A percentile compares a stretch with the other conserved stretches of the same genome.
Conservation (phyloP, 495 filamentous ascomycete genomes). For the Cercophora sp. region DNA sequence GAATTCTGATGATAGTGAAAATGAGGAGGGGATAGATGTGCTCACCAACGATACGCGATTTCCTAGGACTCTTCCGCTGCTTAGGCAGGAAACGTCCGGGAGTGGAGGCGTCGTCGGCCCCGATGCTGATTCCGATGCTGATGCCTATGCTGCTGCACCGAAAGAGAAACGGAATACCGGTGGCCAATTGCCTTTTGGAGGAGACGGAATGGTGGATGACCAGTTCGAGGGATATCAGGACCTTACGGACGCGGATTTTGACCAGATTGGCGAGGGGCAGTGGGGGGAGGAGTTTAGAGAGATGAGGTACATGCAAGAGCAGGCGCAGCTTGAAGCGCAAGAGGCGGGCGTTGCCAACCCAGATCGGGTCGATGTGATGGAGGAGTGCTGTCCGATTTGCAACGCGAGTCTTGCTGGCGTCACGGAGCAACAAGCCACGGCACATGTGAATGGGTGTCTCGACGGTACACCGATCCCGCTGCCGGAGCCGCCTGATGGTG, state of each 20-base stretch:
- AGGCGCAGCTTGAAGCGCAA: slow-evolving; percentile 53
- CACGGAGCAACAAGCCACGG: slow-evolving; percentile 52
- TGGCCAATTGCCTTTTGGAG: no score
- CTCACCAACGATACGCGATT: slow-evolving; percentile 18
- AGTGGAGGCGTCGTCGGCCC: not conserved
- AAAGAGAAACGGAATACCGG: no score
- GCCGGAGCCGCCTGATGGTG: slow-evolving; percentile 2
- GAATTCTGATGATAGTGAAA: no score
- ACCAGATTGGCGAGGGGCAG: slow-evolving; percentile 37
- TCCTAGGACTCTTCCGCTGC: slow-evolving; percentile 14
- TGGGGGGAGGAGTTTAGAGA: slow-evolving; percentile 61
- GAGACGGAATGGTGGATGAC: slow-evolving; percentile 38
- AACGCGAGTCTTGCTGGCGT: slow-evolving; percentile 56
- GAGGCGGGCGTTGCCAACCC: slow-evolving; percentile 40
- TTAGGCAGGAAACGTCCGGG: slow-evolving; percentile 21
- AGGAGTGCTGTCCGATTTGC: slow-evolving; percentile 71
- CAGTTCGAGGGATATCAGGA: slow-evolving; percentile 60
- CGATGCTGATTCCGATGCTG: not conserved
- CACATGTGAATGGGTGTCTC: slow-evolving; percentile 91
- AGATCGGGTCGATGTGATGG: slow-evolving; percentile 20
- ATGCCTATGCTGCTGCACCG: no score
- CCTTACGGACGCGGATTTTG: slow-evolving; percentile 45
- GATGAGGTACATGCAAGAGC: slow-evolving; percentile 59
- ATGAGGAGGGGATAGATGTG: no score
- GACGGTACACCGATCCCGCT: slow-evolving; percentile 68